These are phyloP conservation scores for Fallopia convolvulus DNA, from an alignment of 148 eudicot genomes.

Conservation along the genomic window DNA sequence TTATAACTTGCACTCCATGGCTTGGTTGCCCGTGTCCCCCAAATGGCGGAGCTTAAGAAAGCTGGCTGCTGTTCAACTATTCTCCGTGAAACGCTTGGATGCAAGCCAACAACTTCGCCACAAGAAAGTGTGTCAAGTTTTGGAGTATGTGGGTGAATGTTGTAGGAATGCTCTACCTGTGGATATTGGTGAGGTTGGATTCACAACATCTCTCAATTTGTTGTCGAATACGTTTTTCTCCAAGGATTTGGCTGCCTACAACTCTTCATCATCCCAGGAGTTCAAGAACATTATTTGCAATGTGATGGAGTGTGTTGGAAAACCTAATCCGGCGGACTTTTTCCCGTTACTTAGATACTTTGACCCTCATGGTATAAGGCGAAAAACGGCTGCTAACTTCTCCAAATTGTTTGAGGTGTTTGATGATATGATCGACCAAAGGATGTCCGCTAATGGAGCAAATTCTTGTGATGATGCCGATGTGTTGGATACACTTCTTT, in stretches of 20 bases:
- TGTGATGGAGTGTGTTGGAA: neutral
- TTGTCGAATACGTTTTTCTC: slow-evolving; percentile 9
- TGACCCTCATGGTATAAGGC: slow-evolving; percentile 9
- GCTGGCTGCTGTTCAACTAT: neutral
- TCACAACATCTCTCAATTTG: slow-evolving; percentile 4
- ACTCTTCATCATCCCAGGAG: slow-evolving; percentile 1
- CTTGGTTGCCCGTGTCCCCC: slow-evolving; percentile 12
- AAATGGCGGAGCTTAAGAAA: slow-evolving; percentile 9
- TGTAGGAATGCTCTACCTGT: slow-evolving; percentile 4
- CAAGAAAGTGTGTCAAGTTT: slow-evolving; percentile 4
- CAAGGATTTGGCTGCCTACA: slow-evolving; percentile 3
- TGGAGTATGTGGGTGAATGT: slow-evolving; percentile 4
- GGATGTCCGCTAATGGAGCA: neutral
- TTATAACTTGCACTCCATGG: neutral
- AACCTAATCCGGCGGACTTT: slow-evolving; percentile 14
- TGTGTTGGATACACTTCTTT: slow-evolving; percentile 24
- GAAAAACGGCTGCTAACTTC: neutral
- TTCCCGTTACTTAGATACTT: neutral
- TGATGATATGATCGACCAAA: slow-evolving; percentile 17
- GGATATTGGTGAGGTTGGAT: neutral
- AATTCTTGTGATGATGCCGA: slow-evolving; percentile 15
- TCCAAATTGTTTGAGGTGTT: slow-evolving; percentile 7
- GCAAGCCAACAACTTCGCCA: neutral
- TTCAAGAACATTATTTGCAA: slow-evolving; percentile 4
- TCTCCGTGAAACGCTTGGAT: neutral